Evolutionary conservation across 2,329 filamentous ascomycete species (phyloP), one percentile per base, ranked within the genome.

Genomic region (Alternaria ethzedia): DNA sequence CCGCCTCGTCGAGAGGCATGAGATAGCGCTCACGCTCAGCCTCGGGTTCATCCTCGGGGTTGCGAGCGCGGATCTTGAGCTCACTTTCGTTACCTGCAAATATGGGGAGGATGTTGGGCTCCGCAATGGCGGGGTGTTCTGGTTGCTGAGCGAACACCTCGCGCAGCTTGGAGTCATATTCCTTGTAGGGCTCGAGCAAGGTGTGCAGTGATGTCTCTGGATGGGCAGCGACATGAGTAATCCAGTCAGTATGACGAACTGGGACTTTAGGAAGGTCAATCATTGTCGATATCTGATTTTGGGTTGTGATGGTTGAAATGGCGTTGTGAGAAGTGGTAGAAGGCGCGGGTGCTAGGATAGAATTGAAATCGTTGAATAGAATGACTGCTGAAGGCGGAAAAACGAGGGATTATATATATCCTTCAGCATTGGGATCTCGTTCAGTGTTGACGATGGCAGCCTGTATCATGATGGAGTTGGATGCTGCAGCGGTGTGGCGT

Each of bases 141-240:
- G 88, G 88, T 52, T 91, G 84, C 72, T 93, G 91, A 41, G 91
- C 90, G 71, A 89, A 93, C 17, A 90, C 73, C 66, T 89, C 85
- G 47, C 91, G 88, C 55, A 93, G 82, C 63, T 86, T 84, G 50
- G 87, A 84, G 76, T 94, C 91, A 69, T 89, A 92, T 57, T 86
- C 79, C 74, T 90, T 88, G 79, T 88, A 93, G 0, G 91, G 91
- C 54, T 85, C 81, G 59, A 93, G 78, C 56, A 93, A 82, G 32
- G 90, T 83, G 6, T 76, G 66, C 67, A 93, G 82, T 1, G 87
- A 80, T 57, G 80, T 85, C 25, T 86, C 79, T 6, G 85, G 81
- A 65, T 90, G 82, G 59, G 84, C 80, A 12, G 83, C 81, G 61
- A 92, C 83, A 77, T 91, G 86, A 15, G 77, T 64, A 57, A 85